phyloP scores from a whole-genome alignment of 2,329 filamentous ascomycete genomes.

The Aspergillus felis region DNA sequence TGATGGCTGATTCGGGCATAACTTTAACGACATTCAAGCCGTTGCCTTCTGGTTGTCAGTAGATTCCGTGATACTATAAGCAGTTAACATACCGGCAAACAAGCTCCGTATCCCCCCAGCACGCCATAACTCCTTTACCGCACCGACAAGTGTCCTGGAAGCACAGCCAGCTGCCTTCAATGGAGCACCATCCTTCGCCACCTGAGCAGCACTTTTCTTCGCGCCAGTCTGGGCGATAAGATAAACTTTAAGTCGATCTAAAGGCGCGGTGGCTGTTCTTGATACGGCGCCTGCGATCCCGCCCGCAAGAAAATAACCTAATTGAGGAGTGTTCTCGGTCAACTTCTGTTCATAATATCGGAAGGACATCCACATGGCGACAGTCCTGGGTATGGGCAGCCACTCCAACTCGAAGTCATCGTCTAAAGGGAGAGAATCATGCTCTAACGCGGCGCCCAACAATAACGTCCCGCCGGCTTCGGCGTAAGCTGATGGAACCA shows the following conservation, averaged over 20 bases:
- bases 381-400: slow-evolving; percentile 38
- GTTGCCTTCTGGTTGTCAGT: slow-evolving; percentile 61
- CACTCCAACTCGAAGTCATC: slow-evolving; percentile 39
- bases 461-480: slow-evolving; percentile 25
- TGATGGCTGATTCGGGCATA: slow-evolving; percentile 97
- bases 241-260: slow-evolving; percentile 96
- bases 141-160: slow-evolving; percentile 65
- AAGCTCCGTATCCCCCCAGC: slow-evolving; percentile 83
- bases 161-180: slow-evolving; percentile 63
- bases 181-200: slow-evolving; percentile 67
- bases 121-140: slow-evolving; percentile 73
- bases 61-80: not conserved
- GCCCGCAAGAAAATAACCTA: slow-evolving; percentile 96
- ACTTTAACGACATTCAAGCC: slow-evolving; percentile 96
- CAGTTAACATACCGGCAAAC: slow-evolving; percentile 72
- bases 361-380: slow-evolving; percentile 43
- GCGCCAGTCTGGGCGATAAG: slow-evolving; percentile 83
- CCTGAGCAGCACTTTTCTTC: slow-evolving; percentile 56
- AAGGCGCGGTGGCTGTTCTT: slow-evolving; percentile 88
- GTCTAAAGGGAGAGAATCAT: slow-evolving; percentile 29
- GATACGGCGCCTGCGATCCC: slow-evolving; percentile 92
- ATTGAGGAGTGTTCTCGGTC: slow-evolving; percentile 44
- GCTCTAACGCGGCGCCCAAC: slow-evolving; percentile 23
- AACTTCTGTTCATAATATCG: slow-evolving; percentile 44
- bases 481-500: slow-evolving; percentile 31